Evolutionary conservation across 805 yeast species (phyloP), one percentile per base, ranked within the genome.

Genomic region (Cyberlindnera mycetangii): DNA sequence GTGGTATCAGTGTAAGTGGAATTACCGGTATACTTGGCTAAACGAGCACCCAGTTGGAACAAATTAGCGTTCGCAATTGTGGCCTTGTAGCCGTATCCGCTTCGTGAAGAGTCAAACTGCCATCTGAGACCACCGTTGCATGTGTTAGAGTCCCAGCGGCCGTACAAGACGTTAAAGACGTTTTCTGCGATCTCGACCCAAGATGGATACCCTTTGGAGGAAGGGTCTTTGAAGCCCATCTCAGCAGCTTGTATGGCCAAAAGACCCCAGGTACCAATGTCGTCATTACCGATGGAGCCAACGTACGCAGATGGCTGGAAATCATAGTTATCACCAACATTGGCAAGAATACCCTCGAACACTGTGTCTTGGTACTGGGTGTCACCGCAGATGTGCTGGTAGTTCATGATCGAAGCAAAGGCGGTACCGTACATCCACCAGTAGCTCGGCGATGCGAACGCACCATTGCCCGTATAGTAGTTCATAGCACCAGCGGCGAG

Each of bases 361-460:
- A 89, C 69, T 15, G 76, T 44, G 2, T 70, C 68, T 43, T 76
- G 79, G 56, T 74, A 85, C 1, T 89, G 76, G 50, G 74, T 75
- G 65, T 90, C 83, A 38, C 79, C 71, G 64, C 92, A 84, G 55
- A 79, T 76, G 54, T 67, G 79, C 71, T 86, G 76, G 59, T 81
- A 85, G 63, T 89, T 96, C 31, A 92, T 60, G 68, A 86, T 62
- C 2, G 73, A 68, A 12, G 76, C 77, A 64, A 71, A 83, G 0
- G 89, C 89, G 53, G 87, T 92, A 56, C 95, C 96, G 32, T 90
- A 89, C 64, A 85, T 82, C 95, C 95, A 87, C 89, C 93, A 89
- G 66, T 81, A 83, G 61, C 24, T 20, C 1, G 89, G 89, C 50
- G 73, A 60, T 11, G 76, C 68, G 58, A 85, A 85, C 78, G 75